These are phyloP conservation scores for Xylaria bambusicola DNA, from an alignment of 495 filamentous ascomycete genomes.

Conservation along the genomic window DNA sequence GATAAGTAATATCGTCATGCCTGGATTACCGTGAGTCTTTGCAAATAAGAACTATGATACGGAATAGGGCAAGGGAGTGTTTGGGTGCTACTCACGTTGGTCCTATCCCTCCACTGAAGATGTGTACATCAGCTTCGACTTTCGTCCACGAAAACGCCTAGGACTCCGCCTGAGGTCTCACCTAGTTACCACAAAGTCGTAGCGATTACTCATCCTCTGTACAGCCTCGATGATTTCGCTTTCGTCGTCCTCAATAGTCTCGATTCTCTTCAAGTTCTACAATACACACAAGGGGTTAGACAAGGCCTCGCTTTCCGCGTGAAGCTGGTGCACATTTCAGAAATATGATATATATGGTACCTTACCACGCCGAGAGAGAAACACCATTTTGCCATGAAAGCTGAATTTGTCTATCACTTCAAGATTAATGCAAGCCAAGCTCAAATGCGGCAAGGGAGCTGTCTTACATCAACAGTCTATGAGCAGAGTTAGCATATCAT, in stretches of 20 bases:
- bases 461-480: conserved; percentile 40
- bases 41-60: background rate
- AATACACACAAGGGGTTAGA: background rate
- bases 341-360: background rate
- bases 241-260: conserved; percentile 92
- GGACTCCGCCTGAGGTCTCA: conserved; percentile 19
- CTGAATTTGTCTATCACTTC: conserved; percentile 75
- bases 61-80: too few species aligned
- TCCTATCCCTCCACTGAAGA: conserved; percentile 80
- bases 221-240: conserved; percentile 86
- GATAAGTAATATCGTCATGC: conserved; percentile 97
- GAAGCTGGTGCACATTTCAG: background rate
- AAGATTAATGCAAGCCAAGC: conserved; percentile 13
- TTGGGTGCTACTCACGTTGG: conserved; percentile 72
- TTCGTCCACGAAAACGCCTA: background rate
- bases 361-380: conserved; percentile 80
- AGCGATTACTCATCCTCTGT: conserved; percentile 78
- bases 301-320: background rate
- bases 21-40: conserved; percentile 46
- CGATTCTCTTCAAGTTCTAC: conserved; percentile 76
- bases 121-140: conserved; percentile 4
- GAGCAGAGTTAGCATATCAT: background rate
- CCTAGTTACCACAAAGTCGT: conserved; percentile 91
- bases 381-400: conserved; percentile 89
- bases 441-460: background rate